A percentile compares a stretch with the other conserved stretches of the same genome.
These are phyloP conservation scores for Clarkia xantiana DNA, from an alignment of 345 rosid genomes.

Conservation along the genomic window DNA sequence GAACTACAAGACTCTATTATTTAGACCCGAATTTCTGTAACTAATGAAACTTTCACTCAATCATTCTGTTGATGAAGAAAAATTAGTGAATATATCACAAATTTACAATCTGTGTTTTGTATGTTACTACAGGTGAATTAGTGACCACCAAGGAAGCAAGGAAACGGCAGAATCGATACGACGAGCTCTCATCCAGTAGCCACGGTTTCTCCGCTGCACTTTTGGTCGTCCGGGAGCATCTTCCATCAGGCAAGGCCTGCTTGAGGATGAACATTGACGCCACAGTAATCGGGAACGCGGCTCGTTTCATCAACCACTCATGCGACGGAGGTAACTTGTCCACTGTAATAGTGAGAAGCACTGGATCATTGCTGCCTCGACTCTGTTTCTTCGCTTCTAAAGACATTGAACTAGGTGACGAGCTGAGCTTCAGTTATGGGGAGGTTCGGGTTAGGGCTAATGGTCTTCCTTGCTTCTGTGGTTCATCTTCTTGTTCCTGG, in stretches of 20 bases:
- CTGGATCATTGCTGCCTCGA: constrained; percentile 52
- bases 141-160: constrained; percentile 63
- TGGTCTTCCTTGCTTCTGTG: constrained; percentile 57
- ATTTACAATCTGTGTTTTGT: constrained; percentile 6
- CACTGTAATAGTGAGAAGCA: constrained; percentile 40
- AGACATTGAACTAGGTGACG: constrained; percentile 47
- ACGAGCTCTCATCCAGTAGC: constrained; percentile 30
- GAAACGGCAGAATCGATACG: constrained; percentile 48
- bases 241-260: constrained; percentile 75
- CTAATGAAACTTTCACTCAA: too few species aligned
- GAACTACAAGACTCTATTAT: too few species aligned
- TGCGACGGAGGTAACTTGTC: constrained; percentile 78
- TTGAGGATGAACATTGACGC: constrained; percentile 78
- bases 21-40: not conserved
- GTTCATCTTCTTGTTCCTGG: constrained; percentile 53
- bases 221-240: constrained; percentile 82
- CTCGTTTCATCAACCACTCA: constrained; percentile 80
- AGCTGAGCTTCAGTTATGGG: constrained; percentile 76
- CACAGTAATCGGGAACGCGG: constrained; percentile 60
- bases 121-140: constrained; percentile 44
- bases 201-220: constrained; percentile 42
- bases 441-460: constrained; percentile 29
- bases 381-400: constrained; percentile 75
- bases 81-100: not conserved
- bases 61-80: too few species aligned